A percentile compares a stretch with the other conserved stretches of the same genome.
Evolutionary conservation across 169 alveolate genomes (phyloP).

Genomic region (Cryptosporidium viatorum): DNA sequence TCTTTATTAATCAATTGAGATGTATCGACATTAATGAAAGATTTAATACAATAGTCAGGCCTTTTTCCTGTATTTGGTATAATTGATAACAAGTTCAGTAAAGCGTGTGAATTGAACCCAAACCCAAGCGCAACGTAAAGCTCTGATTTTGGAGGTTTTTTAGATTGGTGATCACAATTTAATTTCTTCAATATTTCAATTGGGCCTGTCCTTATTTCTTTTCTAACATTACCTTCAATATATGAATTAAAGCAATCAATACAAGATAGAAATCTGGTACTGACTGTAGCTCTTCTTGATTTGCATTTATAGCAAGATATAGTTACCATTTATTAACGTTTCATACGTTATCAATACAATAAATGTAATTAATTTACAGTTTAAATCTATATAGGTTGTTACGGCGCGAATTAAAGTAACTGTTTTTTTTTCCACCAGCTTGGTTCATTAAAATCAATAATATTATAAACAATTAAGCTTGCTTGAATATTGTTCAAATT

Average conservation of each 20-base stretch:
- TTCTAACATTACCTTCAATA: slow-evolving; percentile 39
- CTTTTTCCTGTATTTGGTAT: slow-evolving; percentile 47
- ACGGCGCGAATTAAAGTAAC: too few relatives aligned
- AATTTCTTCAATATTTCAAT: slow-evolving; percentile 34
- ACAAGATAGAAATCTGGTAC: slow-evolving; percentile 29
- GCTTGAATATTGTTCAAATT: too few relatives aligned
- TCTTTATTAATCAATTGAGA: slow-evolving; percentile 28
- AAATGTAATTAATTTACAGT: not conserved
- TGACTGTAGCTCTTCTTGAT: not conserved
- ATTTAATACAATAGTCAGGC: slow-evolving; percentile 39
- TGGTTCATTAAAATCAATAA: too few relatives aligned
- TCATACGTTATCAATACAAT: not conserved
- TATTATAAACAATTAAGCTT: too few relatives aligned
- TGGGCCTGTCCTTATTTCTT: slow-evolving; percentile 48
- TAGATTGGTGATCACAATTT: not conserved
- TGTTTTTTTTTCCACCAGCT: too few relatives aligned
- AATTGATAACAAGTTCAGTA: slow-evolving; percentile 32
- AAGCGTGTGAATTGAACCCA: slow-evolving; percentile 48
- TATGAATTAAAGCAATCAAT: slow-evolving; percentile 20
- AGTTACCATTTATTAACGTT: slow-evolving; percentile 7
- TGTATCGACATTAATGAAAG: slow-evolving; percentile 62
- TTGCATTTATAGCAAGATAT: slow-evolving; percentile 55
- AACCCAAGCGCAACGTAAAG: slow-evolving; percentile 68
- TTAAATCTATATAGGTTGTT: not conserved
- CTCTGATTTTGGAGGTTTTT: slow-evolving; percentile 10